These are phyloP conservation scores for Debaryomyces udenii DNA, from an alignment of 1,139 yeast genomes.

Conservation along the genomic window DNA sequence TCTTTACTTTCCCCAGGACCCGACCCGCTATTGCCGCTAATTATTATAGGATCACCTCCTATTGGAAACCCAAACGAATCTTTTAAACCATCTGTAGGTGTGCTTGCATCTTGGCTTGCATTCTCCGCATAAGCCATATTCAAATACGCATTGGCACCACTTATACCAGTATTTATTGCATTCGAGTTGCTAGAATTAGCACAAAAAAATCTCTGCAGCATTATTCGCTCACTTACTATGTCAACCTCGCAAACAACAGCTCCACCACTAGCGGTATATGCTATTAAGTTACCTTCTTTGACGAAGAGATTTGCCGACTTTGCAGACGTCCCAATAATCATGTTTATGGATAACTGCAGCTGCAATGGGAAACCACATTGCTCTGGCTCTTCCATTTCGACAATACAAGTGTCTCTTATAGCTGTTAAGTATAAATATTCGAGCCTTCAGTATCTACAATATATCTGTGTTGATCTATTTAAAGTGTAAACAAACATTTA, in stretches of 20 bases:
- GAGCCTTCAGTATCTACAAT: neutral
- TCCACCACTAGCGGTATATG: constrained; percentile 71
- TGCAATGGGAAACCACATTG: constrained; percentile 1
- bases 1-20: constrained; percentile 5
- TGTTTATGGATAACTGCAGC: constrained; percentile 20
- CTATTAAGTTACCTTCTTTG: constrained; percentile 45
- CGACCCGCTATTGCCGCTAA: constrained; percentile 20
- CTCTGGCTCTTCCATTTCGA: constrained; percentile 6
- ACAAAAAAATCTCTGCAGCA: constrained; percentile 52
- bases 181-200: constrained; percentile 35
- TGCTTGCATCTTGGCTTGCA: constrained; percentile 5
- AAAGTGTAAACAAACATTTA: constrained; percentile 8
- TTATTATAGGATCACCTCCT: constrained; percentile 28
- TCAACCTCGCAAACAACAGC: constrained; percentile 53
- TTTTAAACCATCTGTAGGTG: constrained; percentile 15
- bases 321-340: constrained; percentile 38
- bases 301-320: constrained; percentile 35
- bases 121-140: constrained; percentile 25
- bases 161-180: constrained; percentile 9
- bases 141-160: constrained; percentile 35
- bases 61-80: constrained; percentile 42
- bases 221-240: constrained; percentile 16
- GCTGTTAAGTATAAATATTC: neutral
- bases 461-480: constrained; percentile 6
- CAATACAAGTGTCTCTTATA: neutral